These are phyloP conservation scores for Globisporangium echinulatum DNA, from an alignment of 352 stramenopile species.

Conservation along the genomic window DNA sequence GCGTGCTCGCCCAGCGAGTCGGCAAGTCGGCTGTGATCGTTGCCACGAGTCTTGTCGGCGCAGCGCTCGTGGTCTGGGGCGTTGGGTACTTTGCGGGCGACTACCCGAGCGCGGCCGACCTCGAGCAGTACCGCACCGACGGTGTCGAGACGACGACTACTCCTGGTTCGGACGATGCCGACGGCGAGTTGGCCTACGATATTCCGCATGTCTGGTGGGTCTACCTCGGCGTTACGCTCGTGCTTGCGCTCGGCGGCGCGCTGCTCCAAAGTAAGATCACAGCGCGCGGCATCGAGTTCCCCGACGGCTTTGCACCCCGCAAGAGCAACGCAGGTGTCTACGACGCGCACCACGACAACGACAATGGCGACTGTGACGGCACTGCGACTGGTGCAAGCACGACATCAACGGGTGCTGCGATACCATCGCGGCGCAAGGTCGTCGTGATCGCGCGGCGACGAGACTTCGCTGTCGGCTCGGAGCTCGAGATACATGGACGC, in stretches of 20 bases:
- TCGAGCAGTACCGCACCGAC: slow-evolving; percentile 28
- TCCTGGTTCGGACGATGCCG: slow-evolving; percentile 4
- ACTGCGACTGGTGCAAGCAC: background rate
- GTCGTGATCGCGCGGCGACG: slow-evolving; percentile 4
- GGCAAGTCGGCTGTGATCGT: slow-evolving; percentile 43
- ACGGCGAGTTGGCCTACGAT: slow-evolving; percentile 33
- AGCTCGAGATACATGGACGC: slow-evolving; percentile 1
- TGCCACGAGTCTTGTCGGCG: slow-evolving; percentile 50
- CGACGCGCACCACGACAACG: too few relatives aligned
- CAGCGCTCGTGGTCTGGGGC: slow-evolving; percentile 36
- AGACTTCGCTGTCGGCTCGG: background rate
- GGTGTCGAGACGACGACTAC: too few relatives aligned
- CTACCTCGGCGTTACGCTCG: slow-evolving; percentile 38
- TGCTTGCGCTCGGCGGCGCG: slow-evolving; percentile 27
- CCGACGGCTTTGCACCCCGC: background rate
- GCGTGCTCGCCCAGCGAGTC: slow-evolving; percentile 36
- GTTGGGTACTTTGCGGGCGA: slow-evolving; percentile 56
- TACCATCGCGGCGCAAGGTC: slow-evolving; percentile 1
- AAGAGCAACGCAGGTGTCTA: too few relatives aligned
- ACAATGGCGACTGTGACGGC: background rate
- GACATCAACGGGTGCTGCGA: background rate
- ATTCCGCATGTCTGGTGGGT: slow-evolving; percentile 48
- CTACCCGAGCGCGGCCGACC: slow-evolving; percentile 32
- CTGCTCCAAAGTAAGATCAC: slow-evolving; percentile 34
- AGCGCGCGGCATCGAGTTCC: background rate